phyloP scores from a whole-genome alignment of 352 stramenopile genomes.

The Phytopythium chamaehyphon region DNA sequence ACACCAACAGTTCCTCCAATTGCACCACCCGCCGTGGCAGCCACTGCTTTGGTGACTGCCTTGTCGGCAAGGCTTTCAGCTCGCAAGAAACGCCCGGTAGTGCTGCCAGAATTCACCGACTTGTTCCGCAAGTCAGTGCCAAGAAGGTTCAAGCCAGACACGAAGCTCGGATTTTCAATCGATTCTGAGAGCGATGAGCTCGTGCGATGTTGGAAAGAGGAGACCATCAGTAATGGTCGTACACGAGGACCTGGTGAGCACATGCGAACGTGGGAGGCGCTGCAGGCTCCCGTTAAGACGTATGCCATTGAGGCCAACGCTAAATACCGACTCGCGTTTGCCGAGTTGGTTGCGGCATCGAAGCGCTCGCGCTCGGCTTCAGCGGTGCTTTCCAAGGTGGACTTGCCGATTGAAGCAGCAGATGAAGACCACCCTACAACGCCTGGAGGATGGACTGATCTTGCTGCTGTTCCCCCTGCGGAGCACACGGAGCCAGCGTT shows the following conservation, averaged over 20 bases:
- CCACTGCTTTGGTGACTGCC: not conserved
- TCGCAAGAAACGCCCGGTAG: constrained; percentile 9
- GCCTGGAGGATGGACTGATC: not conserved
- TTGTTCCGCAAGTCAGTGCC: constrained; percentile 58
- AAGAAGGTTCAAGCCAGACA: constrained; percentile 36
- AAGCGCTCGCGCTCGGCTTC: constrained; percentile 45
- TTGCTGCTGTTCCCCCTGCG: not conserved
- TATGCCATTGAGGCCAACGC: constrained; percentile 68
- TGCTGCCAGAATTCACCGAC: constrained; percentile 71
- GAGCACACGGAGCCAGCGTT: not conserved
- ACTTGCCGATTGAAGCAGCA: not conserved
- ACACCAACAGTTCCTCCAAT: not conserved
- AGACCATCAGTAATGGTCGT: constrained; percentile 42
- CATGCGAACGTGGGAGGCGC: constrained; percentile 73
- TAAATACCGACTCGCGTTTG: constrained; percentile 55
- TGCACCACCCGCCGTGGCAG: not conserved
- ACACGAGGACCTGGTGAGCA: constrained; percentile 28
- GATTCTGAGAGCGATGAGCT: constrained; percentile 40
- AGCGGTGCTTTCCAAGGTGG: constrained; percentile 46
- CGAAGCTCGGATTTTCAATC: constrained; percentile 52
- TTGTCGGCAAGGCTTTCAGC: not conserved
- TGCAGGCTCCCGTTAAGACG: constrained; percentile 63
- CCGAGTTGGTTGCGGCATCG: constrained; percentile 38
- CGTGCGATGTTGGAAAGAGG: constrained; percentile 58
- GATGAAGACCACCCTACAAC: not conserved